phyloP scores from a whole-genome alignment of 2,329 filamentous ascomycete genomes.

The Conoideocrella luteorostrata region DNA sequence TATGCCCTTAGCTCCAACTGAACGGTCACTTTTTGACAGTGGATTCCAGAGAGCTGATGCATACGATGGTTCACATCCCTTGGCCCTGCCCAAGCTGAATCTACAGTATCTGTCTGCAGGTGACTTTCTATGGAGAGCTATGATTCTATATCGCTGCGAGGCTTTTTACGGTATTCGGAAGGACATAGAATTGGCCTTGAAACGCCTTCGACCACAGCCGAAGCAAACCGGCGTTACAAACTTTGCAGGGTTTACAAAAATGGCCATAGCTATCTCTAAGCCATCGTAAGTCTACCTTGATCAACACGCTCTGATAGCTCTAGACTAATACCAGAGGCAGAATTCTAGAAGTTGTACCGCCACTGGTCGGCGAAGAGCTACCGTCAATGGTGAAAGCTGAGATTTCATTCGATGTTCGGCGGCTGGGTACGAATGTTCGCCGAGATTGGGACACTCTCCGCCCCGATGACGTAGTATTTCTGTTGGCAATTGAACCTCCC shows the following conservation, averaged over 20 bases:
- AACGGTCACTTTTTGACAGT: slow-evolving; percentile 71
- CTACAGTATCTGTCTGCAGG: slow-evolving; percentile 91
- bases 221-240: slow-evolving; percentile 58
- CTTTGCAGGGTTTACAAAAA: slow-evolving; percentile 82
- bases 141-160: slow-evolving; percentile 83
- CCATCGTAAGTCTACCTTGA: slow-evolving; percentile 47
- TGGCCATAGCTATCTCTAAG: slow-evolving; percentile 83
- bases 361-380: slow-evolving; percentile 73
- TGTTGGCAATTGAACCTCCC: slow-evolving; percentile 67
- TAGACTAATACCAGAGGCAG: slow-evolving; percentile 19
- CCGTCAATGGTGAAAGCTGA: slow-evolving; percentile 85
- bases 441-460: slow-evolving; percentile 86
- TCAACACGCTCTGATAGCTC: neutral
- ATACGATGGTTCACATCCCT: slow-evolving; percentile 79
- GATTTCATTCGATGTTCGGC: slow-evolving; percentile 74
- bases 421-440: slow-evolving; percentile 67
- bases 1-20: slow-evolving; percentile 76
- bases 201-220: slow-evolving; percentile 66
- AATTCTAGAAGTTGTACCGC: slow-evolving; percentile 77
- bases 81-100: slow-evolving; percentile 91
- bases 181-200: slow-evolving; percentile 78
- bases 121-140: slow-evolving; percentile 94
- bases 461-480: slow-evolving; percentile 82
- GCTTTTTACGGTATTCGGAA: slow-evolving; percentile 90
- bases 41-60: slow-evolving; percentile 73